These are phyloP conservation scores for Pseudogymnoascus verrucosus DNA, from an alignment of 2,329 filamentous ascomycete species.

Conservation along the genomic window DNA sequence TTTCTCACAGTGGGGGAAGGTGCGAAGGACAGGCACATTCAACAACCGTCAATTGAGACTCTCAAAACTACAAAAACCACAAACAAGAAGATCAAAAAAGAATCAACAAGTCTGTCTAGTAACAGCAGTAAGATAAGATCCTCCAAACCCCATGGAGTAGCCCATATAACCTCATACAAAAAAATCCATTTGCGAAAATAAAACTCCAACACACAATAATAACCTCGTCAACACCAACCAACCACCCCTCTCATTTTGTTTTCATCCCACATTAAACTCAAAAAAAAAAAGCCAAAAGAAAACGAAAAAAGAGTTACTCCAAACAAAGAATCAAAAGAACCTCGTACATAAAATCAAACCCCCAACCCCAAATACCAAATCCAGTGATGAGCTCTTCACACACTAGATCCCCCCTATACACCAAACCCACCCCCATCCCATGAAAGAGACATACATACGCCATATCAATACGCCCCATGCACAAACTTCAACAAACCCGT, in stretches of 20 bases:
- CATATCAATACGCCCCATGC: not conserved
- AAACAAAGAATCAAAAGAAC: not conserved
- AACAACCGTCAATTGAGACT: not conserved
- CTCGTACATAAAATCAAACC: not conserved
- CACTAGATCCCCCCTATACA: not conserved
- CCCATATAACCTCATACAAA: not conserved
- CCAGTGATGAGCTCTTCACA: constrained; percentile 5
- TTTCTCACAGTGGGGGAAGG: not conserved
- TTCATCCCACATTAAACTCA: not conserved
- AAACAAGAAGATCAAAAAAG: not conserved
- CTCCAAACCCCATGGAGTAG: not conserved
- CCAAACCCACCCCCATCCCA: not conserved
- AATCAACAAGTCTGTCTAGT: not conserved
- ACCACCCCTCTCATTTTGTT: not conserved
- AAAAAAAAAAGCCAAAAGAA: not conserved
- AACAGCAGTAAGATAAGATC: not conserved
- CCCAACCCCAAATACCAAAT: not conserved
- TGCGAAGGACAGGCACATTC: not conserved
- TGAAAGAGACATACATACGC: not conserved
- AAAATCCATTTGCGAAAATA: not conserved
- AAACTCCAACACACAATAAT: not conserved
- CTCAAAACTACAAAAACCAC: not conserved
- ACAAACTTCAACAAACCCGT: not conserved
- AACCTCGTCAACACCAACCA: not conserved
- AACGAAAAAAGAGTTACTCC: not conserved